Evolutionary conservation across 2,329 filamentous ascomycete species (phyloP), one percentile per base, ranked within the genome.

Genomic region (Penicillium sp.): DNA sequence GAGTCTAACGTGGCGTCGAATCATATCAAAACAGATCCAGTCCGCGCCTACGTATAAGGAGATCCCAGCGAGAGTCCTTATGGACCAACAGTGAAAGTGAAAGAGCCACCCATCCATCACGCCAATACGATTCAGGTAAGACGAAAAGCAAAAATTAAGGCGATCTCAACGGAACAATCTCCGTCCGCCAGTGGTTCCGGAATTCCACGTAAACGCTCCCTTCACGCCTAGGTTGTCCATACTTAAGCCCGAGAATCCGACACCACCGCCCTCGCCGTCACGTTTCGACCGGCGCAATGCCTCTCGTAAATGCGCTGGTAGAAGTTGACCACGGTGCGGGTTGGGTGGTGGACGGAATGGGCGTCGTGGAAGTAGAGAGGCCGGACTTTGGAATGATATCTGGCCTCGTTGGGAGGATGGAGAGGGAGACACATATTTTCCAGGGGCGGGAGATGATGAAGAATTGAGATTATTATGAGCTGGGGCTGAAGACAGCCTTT

Each of bases 221-320:
- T 62, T 62, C 8, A 69, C 63, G 14, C 68, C 71, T 30, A 72
- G 43, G 33, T 69, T 67, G 18, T 65, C 66, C 56, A 72, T 59
- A 55, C 72, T 75, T 45, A 71, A 47, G 4, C 71, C 71, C 1
- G 68, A 66, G 44, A 72, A 70, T 2, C 72, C 72, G 3, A 72
- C 71, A 11, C 69, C 69, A 5, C 68, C 71, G 21, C 71, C 69
- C 47, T 75, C 72, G 4, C 69, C 64, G 45, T 72, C 67, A n/a
- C 67, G 66, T 51, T 71, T 73, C 43, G 71, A 71, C 33, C 73
- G 64, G 35, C 72, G 62, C 15, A 73, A 49, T 3, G 72, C 72
- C 48, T 75, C 72, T 28, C 72, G 65, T n/a, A 75, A 51, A 53
- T 75, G 72, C 29, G 71, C 61, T 3, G 72, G 73, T 9, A 75